phyloP scores from a whole-genome alignment of 1,284 basidiomycete genomes.

The Microbotryomycetes sp. region DNA sequence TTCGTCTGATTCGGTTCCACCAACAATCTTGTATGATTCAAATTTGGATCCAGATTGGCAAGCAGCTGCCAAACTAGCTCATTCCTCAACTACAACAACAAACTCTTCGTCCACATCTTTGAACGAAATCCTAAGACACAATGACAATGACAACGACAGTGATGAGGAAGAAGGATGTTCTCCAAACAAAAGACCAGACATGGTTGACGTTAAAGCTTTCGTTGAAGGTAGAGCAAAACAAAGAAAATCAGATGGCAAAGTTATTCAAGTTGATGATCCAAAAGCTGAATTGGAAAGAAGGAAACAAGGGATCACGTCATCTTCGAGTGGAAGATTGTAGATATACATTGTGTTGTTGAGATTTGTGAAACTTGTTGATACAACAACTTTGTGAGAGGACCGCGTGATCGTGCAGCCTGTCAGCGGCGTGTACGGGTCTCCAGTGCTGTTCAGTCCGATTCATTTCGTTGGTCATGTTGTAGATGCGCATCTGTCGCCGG shows the following conservation, averaged over 20 bases:
- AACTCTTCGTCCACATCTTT: too few species aligned
- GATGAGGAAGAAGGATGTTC: background rate
- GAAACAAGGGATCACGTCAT: too few species aligned
- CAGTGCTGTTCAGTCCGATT: too few species aligned
- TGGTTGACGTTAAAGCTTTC: constrained; percentile 28
- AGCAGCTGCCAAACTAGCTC: background rate
- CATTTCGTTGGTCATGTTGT: too few species aligned
- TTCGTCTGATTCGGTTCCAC: constrained; percentile 26
- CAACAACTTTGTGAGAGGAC: too few species aligned
- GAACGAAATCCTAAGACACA: background rate
- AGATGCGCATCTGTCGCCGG: too few species aligned
- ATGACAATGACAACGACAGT: background rate
- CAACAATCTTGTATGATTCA: constrained; percentile 33
- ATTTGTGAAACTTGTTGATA: too few species aligned
- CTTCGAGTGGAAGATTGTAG: too few species aligned
- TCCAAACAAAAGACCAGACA: background rate
- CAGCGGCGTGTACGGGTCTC: too few species aligned
- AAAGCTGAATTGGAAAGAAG: background rate
- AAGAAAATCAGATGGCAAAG: constrained; percentile 1
- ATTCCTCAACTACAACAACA: too few species aligned
- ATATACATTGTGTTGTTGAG: too few species aligned
- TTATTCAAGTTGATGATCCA: background rate
- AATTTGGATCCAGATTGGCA: constrained; percentile 29
- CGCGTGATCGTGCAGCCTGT: too few species aligned
- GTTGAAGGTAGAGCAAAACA: constrained; percentile 25